Evolutionary conservation across 1,284 basidiomycete species (phyloP), one percentile per base, ranked within the genome.

Genomic region (Mycena sp.): DNA sequence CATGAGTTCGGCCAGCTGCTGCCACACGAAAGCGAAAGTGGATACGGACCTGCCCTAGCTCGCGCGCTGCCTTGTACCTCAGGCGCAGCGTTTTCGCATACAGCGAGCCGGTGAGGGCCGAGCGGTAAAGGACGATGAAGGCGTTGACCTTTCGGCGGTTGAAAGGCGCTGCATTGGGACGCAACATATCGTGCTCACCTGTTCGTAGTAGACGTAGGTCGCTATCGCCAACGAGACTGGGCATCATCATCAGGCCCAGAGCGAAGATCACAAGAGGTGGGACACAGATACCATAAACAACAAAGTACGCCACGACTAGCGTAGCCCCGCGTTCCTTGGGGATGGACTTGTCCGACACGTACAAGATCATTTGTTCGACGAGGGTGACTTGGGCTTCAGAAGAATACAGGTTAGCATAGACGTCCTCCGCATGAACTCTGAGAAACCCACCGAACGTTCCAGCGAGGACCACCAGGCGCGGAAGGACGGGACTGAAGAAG

Each of bases 121-220:
- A 60, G 49, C 58, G 49, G 32, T 52, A 60, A 3, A 60, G 58
- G 16, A 60, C 58, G 21, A 60, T 48, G 44, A 60, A 60, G 44
- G 58, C 43, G 35, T 60, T 51, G 48, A 57, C 35, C 54, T 56
- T 16, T 12, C 7, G 26, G 26, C 35, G 37, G 19, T 53, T 32
- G 26, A 29, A 53, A 29, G 6, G 5, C 19, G 40, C 29, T 12
- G 1, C 23, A 37, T 7, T 6, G 19, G 25, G 11, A 19, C 7
- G 28, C n/a, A 44, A 11, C 6, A 35, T 26, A 21, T 12, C 11
- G 35, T 53, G 4, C 38, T 32, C 17, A 61, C 49, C 45, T 59
- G 45, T 28, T 61, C 59, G 29, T 28, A 12, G n/a, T 54, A 61
- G 37, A 61, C 45, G 30, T 61, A 61, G 37, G 30, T 61, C 16